Evolutionary conservation across 306 rosid species (phyloP), one percentile per base, ranked within the genome.

Genomic region (Lathyrus oleraceus): DNA sequence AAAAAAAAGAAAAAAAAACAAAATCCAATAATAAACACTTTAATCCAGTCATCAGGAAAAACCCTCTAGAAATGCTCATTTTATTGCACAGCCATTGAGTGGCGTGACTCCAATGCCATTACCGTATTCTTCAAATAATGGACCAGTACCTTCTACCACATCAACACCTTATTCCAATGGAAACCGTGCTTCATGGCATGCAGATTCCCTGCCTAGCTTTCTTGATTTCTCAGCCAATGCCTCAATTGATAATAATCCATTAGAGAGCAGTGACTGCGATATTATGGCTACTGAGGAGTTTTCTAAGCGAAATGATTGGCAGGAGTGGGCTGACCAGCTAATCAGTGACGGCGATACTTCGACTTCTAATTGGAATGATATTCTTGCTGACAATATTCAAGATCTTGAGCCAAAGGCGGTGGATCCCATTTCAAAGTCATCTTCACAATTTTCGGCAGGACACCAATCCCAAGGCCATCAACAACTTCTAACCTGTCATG

Each of bases 291-390:
- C 88, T 39, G 97, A 87, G 61, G 99, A 91, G 72, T 83, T 83
- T 72, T 60, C 82, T 72, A 89, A 87, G 87, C 80, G 66, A 70
- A 79, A 69, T 69, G 96, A 86, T 77, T 92, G 98, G 96, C 95
- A 81, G 65, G 97, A 86, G 42, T 94, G 99, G 99, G 96, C 96
- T 14, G 96, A 89, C 79, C 89, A 87, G 74, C 85, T 89, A 61
- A 91, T 94, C 44, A 82, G 87, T 28, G 99, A 91, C 71, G 95
- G 84, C 14, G 91, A 85, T 76, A 67, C 90, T 38, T 80, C 90
- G 82, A 64, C 87, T 82, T 80, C 97, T 77, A 83, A 78, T 65
- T 94, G 96, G 99, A 88, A 81, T 73, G 99, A 87, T 30, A 79
- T 94, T 79, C 96, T 94, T 72, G 84, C 71, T 68, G 97, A 89